Evolutionary conservation across 2,329 filamentous ascomycete genomes (phyloP), one percentile per base, ranked within the genome.

Genomic region (Exophiala aquamarina): DNA sequence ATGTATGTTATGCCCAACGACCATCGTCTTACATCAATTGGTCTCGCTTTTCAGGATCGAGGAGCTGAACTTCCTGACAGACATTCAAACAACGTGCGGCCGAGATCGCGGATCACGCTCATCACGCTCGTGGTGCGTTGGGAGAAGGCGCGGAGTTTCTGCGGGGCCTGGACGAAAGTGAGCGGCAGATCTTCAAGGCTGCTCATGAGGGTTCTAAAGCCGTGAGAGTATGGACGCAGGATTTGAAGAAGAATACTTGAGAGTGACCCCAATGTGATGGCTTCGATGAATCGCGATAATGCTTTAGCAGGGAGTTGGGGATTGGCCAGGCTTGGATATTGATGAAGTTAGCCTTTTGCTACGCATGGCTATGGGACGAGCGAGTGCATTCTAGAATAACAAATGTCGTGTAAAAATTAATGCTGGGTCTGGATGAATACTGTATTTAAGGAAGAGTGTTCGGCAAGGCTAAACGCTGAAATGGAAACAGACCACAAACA

Each of bases 21-120:
- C 23, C 6, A 26, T 6, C 23, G n/a, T n/a, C n/a, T n/a, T n/a
- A n/a, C n/a, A n/a, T n/a, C n/a, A n/a, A n/a, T n/a, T n/a, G n/a
- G n/a, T n/a, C n/a, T n/a, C n/a, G n/a, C n/a, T n/a, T n/a, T n/a
- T n/a, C n/a, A n/a, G n/a, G n/a, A n/a, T n/a, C n/a, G n/a, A n/a
- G 20, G n/a, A 18, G 15, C 13, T 9, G 23, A 23, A n/a, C 19
- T 39, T 18, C 15, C 36, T 17, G 36, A 8, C 26, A 86, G 72
- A 90, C 89, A 0, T 97, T 94, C 69, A 89, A 91, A 57, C 77
- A 81, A 40, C 78, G 93, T 38, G 88, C 90, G 1, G 78, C 82
- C 2, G 89, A 94, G 54, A 88, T 97, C 41, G 87, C 87, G 4
- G 81, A 97, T 63, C 89, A 95, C 64, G 92, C 91, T 2, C 83